Evolutionary conservation across 129 eudicot species (phyloP), one percentile per base, ranked within the genome.

Genomic region (Escallonia herrerae): DNA sequence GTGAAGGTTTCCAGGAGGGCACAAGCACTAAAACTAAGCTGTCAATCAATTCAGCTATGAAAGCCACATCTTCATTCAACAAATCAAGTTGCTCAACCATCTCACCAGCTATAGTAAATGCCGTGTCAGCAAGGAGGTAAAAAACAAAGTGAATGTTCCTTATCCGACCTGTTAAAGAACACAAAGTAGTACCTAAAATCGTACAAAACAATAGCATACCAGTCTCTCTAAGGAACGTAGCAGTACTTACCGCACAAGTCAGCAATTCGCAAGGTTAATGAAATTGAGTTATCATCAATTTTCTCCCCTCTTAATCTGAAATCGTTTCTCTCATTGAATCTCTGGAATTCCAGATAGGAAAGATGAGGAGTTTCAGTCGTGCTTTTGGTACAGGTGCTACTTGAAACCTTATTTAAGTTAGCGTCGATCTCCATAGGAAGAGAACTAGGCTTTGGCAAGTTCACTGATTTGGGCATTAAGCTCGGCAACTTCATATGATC

Each of bases 1-100:
- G 49, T 2, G 89, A 77, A 15, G 82, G 80, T 76, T 77, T 67
- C 86, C 84, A 74, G 9, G 73, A 51, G 14, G 95, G 87, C 52
- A 75, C 73, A 13, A 86, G 72, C 41, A 77, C 75, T 14, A 64
- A 41, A n/a, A 90, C 68, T 48, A 90, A 48, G 72, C 56, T 69
- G 58, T 86, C 86, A 11, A 86, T 86, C 71, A 90, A 73, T 71
- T 90, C 77, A n/a, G 82, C 83, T 62, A 86, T 77, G 45, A 77
- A 46, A 15, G 76, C 77, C 67, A 83, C 74, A 40, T 90, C 95
- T 48, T 77, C 83, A 4, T 64, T 73, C 57, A 65, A 64, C 63
- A 83, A 71, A 42, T 80, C 81, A 55, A 89, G 85, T 15, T 83
- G 71, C 51, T 90, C 80, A 56, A 86, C 87, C 97, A 90, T 90